Percentiles rank a stretch among this genome's conserved stretches.
Conservation (phyloP, 2,329 filamentous ascomycete genomes). For the Pseudocercospora fuligena region DNA sequence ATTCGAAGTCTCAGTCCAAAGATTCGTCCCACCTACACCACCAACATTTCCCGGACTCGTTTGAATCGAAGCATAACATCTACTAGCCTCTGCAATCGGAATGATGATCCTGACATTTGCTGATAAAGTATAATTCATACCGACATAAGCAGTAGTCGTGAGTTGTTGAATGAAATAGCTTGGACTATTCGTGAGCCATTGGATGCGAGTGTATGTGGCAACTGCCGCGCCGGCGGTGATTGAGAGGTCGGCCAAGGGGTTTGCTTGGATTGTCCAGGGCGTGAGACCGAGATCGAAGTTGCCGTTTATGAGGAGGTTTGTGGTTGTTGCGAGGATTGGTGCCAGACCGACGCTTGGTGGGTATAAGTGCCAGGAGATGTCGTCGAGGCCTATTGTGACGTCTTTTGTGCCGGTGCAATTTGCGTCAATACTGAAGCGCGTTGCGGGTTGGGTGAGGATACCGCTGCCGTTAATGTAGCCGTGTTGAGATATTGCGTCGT, state of each 20-base stretch:
- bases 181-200: not conserved
- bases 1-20: not conserved
- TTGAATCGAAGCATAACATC: conserved; percentile 1
- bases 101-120: not conserved
- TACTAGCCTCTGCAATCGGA: not conserved
- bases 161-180: conserved; percentile 5
- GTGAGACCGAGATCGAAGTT: not conserved
- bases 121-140: not conserved
- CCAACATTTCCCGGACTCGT: not conserved
- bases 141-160: not conserved
- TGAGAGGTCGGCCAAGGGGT: not conserved
- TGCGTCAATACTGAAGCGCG: not conserved
- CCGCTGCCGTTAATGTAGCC: not conserved
- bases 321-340: not conserved
- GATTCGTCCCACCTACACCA: not conserved
- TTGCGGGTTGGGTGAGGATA: not conserved
- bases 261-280: not conserved
- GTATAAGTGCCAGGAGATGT: not conserved
- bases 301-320: not conserved
- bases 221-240: not conserved
- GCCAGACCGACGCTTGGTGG: conserved; percentile 1
- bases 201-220: not conserved
- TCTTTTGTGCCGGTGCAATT: conserved; percentile 1
- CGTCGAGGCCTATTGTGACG: not conserved
- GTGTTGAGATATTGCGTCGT: not conserved